Evolutionary conservation across 1,139 yeast species (phyloP).

Genomic region (Scheffersomyces lignicola): DNA sequence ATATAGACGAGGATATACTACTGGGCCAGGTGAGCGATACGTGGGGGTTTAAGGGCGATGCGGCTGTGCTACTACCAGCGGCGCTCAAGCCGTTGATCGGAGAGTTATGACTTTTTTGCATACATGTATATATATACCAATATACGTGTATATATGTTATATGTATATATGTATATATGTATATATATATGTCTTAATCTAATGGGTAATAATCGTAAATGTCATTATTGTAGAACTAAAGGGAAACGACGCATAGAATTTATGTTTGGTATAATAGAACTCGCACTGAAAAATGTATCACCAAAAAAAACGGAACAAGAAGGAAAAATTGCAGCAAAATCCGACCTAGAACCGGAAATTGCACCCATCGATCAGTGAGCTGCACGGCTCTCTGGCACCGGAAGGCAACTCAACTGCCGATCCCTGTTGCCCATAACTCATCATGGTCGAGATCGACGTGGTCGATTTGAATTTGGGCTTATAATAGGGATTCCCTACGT

Average conservation of each 20-base stretch:
- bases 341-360: neutral
- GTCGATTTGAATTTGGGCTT: conserved; percentile 10
- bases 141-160: conserved; percentile 1
- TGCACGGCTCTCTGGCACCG: neutral
- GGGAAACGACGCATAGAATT: conserved; percentile 3
- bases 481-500: conserved; percentile 16
- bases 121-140: too few species aligned
- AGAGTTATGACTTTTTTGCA: conserved; percentile 12
- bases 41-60: conserved; percentile 85
- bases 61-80: conserved; percentile 65
- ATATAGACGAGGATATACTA: conserved; percentile 46
- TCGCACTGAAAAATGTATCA: neutral
- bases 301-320: neutral
- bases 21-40: conserved; percentile 40
- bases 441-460: neutral
- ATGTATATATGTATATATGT: conserved; percentile 1
- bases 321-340: neutral
- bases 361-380: neutral
- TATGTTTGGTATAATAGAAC: too few species aligned
- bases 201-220: conserved; percentile 3
- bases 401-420: neutral
- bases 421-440: neutral
- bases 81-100: conserved; percentile 59
- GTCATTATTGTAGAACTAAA: conserved; percentile 5
- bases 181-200: conserved; percentile 2